A percentile compares a stretch with the other conserved stretches of the same genome.
phyloP scores from a whole-genome alignment of 2,329 filamentous ascomycete species.

The Penicillium sp. region DNA sequence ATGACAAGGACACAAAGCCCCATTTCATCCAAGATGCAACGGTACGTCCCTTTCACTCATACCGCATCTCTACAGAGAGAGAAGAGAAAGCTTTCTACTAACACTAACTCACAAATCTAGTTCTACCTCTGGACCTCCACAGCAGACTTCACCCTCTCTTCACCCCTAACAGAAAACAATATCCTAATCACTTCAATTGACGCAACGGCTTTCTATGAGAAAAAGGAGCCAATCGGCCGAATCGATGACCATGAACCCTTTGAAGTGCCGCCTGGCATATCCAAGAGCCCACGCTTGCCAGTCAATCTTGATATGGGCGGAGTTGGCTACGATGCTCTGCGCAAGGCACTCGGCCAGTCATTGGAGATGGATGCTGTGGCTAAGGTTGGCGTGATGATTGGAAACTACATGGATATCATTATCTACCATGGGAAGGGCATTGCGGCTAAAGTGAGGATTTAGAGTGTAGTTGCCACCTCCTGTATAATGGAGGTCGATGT shows the following conservation, averaged over 20 bases:
- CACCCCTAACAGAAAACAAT: constrained; percentile 64
- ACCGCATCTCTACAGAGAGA: constrained; percentile 1
- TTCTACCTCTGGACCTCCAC: constrained; percentile 79
- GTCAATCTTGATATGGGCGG: constrained; percentile 70
- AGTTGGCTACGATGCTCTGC: constrained; percentile 74
- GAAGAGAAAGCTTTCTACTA: background rate
- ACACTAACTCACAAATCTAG: constrained; percentile 20
- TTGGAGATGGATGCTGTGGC: constrained; percentile 72
- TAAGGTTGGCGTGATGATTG: constrained; percentile 63
- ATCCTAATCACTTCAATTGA: constrained; percentile 71
- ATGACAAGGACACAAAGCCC: constrained; percentile 38
- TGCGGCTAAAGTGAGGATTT: constrained; percentile 51
- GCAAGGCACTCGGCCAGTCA: constrained; percentile 67
- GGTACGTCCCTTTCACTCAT: constrained; percentile 30
- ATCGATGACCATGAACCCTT: constrained; percentile 70
- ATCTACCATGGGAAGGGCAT: constrained; percentile 64
- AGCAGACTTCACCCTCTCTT: constrained; percentile 72
- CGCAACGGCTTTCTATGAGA: constrained; percentile 76
- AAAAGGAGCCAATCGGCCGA: constrained; percentile 64
- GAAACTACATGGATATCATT: constrained; percentile 63
- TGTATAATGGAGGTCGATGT: background rate
- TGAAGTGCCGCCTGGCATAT: constrained; percentile 64
- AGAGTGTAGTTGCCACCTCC: background rate
- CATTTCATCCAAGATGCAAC: constrained; percentile 79
- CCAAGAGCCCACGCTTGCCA: constrained; percentile 65